These are phyloP conservation scores for Mortierella sp. DNA, from an alignment of 371 early-diverging fungal genomes.

Conservation along the genomic window DNA sequence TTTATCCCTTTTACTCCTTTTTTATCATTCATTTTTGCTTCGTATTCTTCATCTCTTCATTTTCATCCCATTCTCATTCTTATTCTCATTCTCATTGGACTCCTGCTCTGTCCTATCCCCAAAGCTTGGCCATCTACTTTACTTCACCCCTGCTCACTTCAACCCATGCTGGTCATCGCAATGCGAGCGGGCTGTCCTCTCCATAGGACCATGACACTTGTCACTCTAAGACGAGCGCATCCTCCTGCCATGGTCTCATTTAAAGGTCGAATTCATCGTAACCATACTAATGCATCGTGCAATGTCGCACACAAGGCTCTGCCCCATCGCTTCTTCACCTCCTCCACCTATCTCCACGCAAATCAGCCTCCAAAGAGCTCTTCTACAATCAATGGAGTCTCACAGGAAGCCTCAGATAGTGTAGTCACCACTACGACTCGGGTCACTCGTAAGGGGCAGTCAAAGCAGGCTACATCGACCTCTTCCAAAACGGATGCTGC, in stretches of 20 bases:
- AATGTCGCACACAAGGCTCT: constrained; percentile 12
- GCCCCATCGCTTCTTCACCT: constrained; percentile 51
- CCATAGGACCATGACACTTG: constrained; percentile 27
- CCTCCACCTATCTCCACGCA: constrained; percentile 26
- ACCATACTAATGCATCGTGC: constrained; percentile 30
- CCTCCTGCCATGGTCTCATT: constrained; percentile 15
- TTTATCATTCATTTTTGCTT: neutral
- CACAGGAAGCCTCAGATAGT: constrained; percentile 21
- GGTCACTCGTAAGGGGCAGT: constrained; percentile 25
- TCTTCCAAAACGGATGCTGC: neutral
- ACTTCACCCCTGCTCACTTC: neutral
- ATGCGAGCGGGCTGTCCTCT: constrained; percentile 33
- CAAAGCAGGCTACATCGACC: constrained; percentile 12
- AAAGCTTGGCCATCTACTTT: neutral
- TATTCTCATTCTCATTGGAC: neutral
- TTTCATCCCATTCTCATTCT: neutral
- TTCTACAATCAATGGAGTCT: neutral
- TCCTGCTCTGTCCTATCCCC: neutral
- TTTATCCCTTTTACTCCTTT: neutral
- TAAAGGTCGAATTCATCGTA: constrained; percentile 24
- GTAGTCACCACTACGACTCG: constrained; percentile 16
- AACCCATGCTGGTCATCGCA: constrained; percentile 39
- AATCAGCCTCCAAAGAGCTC: constrained; percentile 41
- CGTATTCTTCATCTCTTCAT: neutral
- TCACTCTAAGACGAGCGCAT: constrained; percentile 21